phyloP scores from a whole-genome alignment of 2,329 filamentous ascomycete genomes.

The Cladosporium sp. region DNA sequence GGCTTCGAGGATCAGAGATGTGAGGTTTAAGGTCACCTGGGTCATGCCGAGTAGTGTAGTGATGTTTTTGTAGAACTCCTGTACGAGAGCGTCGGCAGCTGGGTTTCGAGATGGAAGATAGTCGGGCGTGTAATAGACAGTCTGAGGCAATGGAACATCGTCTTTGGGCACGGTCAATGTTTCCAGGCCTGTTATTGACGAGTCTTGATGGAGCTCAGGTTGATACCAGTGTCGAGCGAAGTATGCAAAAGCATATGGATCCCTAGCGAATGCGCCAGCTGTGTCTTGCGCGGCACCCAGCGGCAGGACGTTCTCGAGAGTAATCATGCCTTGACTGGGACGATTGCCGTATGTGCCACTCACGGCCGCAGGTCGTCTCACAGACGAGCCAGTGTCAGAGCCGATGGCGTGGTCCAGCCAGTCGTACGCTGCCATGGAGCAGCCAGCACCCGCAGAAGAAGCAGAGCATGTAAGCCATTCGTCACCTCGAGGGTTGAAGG shows the following conservation, averaged over 20 bases:
- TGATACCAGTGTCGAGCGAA: constrained; percentile 39
- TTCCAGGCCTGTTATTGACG: constrained; percentile 36
- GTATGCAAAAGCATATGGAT: constrained; percentile 26
- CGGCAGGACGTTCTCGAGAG: constrained; percentile 18
- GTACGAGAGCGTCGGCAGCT: constrained; percentile 36
- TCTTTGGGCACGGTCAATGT: constrained; percentile 32
- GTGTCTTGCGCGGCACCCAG: constrained; percentile 18
- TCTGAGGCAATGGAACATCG: constrained; percentile 34
- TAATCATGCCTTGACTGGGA: constrained; percentile 18
- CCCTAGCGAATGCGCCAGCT: constrained; percentile 17
- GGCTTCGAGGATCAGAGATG: background rate
- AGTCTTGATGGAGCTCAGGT: constrained; percentile 31
- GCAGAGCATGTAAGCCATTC: constrained; percentile 32
- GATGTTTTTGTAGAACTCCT: constrained; percentile 35
- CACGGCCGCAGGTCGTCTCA: constrained; percentile 14
- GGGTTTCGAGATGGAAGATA: constrained; percentile 40
- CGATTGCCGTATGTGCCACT: constrained; percentile 17
- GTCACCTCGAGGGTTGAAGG: constrained; percentile 37
- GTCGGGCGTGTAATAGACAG: constrained; percentile 38
- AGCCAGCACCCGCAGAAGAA: constrained; percentile 32
- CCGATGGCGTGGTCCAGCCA: constrained; percentile 41
- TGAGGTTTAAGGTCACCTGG: constrained; percentile 26
- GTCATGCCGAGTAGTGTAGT: constrained; percentile 35
- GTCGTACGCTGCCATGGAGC: constrained; percentile 35
- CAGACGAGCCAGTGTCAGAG: constrained; percentile 24